phyloP scores from a whole-genome alignment of 2,329 filamentous ascomycete genomes.

The Monosporascus sp. region DNA sequence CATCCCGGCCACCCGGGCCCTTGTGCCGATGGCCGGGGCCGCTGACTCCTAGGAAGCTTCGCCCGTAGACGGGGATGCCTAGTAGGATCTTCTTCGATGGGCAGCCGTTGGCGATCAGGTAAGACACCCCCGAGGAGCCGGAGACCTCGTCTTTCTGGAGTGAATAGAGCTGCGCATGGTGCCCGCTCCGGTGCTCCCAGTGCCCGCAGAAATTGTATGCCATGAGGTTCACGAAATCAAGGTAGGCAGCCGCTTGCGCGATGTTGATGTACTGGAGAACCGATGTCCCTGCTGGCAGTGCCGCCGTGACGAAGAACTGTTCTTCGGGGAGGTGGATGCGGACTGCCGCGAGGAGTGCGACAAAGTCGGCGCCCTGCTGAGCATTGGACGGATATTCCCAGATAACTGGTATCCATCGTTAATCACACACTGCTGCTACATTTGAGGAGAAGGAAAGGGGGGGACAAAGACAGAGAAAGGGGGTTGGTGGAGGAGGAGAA shows the following conservation, averaged over 20 bases:
- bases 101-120: conserved; percentile 61
- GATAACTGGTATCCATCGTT: conserved; percentile 51
- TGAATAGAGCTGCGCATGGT: conserved; percentile 71
- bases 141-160: conserved; percentile 57
- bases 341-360: conserved; percentile 61
- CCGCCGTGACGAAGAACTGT: conserved; percentile 64
- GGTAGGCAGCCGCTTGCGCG: conserved; percentile 52
- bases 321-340: conserved; percentile 64
- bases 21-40: conserved; percentile 59
- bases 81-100: conserved; percentile 67
- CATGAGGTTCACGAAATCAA: conserved; percentile 75
- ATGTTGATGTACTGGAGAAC: conserved; percentile 67
- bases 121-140: conserved; percentile 60
- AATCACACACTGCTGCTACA: background rate
- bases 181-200: conserved; percentile 63
- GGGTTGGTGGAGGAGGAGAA: background rate
- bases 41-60: conserved; percentile 63
- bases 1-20: conserved; percentile 55
- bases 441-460: no score
- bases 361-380: conserved; percentile 64
- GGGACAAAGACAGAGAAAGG: background rate
- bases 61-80: conserved; percentile 70
- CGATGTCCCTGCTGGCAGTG: conserved; percentile 63
- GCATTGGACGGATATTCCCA: conserved; percentile 71
- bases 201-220: conserved; percentile 74